Evolutionary conservation across 768 basidiomycete genomes (phyloP).

Genomic region (Hericium rajendrae): DNA sequence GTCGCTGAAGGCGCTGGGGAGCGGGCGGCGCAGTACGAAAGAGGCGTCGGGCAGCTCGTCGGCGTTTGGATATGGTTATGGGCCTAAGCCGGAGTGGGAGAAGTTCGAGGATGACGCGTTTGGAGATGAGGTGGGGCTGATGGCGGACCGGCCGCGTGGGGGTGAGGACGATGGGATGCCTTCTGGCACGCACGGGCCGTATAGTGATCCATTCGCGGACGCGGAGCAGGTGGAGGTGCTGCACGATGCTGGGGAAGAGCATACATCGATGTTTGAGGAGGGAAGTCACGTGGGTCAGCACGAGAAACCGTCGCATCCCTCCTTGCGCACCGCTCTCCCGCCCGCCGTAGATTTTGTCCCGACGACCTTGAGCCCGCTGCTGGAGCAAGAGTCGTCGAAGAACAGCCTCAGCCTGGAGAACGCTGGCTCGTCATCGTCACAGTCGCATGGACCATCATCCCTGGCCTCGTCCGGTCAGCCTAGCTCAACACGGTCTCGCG

Average conservation of each 20-base stretch:
- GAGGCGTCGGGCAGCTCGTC: background rate
- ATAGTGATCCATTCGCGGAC: slow-evolving; percentile 38
- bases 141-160: slow-evolving; percentile 10
- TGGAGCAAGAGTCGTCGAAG: slow-evolving; percentile 24
- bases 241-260: background rate
- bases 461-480: background rate
- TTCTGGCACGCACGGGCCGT: slow-evolving; percentile 18
- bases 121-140: slow-evolving; percentile 32
- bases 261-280: slow-evolving; percentile 7
- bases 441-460: slow-evolving; percentile 3
- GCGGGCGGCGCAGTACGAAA: background rate
- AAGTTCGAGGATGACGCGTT: slow-evolving; percentile 33
- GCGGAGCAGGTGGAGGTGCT: background rate
- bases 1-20: slow-evolving; percentile 8
- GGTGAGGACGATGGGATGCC: background rate
- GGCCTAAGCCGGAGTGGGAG: slow-evolving; percentile 8
- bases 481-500: background rate
- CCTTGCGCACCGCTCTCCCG: slow-evolving; percentile 11
- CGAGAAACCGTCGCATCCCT: background rate
- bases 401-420: slow-evolving; percentile 7
- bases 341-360: slow-evolving; percentile 22
- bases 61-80: background rate
- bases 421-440: background rate
- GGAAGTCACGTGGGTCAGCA: slow-evolving; percentile 6
- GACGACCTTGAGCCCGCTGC: slow-evolving; percentile 21